Conservation (phyloP, 176 grass and related monocot genomes). For the Stipa capillata region DNA sequence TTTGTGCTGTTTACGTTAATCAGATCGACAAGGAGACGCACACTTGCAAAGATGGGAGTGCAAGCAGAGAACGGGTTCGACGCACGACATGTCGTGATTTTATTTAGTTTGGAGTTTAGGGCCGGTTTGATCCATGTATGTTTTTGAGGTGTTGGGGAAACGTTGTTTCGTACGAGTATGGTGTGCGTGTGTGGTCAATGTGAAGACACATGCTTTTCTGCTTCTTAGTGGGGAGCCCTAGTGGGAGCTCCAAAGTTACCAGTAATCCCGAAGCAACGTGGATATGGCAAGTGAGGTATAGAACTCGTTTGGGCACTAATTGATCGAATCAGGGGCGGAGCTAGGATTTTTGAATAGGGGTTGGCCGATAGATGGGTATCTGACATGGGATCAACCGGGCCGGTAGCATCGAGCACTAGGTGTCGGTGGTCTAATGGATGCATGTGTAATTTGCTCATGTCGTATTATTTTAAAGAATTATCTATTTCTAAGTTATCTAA, state of each 20-base stretch:
- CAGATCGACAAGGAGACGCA: too few species aligned
- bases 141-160: neutral
- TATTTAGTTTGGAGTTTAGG: neutral
- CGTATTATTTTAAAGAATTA: too few species aligned
- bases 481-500: too few species aligned
- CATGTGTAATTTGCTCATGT: too few species aligned
- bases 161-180: neutral
- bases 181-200: neutral
- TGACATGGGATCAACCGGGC: too few species aligned
- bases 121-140: neutral
- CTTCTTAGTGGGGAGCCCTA: conserved; percentile 9
- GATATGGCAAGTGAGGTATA: neutral
- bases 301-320: neutral
- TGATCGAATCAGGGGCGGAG: too few species aligned
- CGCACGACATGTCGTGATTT: neutral
- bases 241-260: neutral
- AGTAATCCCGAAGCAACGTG: too few species aligned
- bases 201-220: conserved; percentile 23
- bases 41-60: neutral
- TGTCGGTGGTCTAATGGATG: too few species aligned
- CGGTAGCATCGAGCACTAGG: too few species aligned
- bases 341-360: too few species aligned
- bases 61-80: neutral
- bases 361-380: too few species aligned
- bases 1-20: conserved; percentile 19